A percentile compares a stretch with the other conserved stretches of the same genome.
Evolutionary conservation across 2,329 filamentous ascomycete genomes (phyloP).

Genomic region (Immersiporthe knoxdaviesiana): DNA sequence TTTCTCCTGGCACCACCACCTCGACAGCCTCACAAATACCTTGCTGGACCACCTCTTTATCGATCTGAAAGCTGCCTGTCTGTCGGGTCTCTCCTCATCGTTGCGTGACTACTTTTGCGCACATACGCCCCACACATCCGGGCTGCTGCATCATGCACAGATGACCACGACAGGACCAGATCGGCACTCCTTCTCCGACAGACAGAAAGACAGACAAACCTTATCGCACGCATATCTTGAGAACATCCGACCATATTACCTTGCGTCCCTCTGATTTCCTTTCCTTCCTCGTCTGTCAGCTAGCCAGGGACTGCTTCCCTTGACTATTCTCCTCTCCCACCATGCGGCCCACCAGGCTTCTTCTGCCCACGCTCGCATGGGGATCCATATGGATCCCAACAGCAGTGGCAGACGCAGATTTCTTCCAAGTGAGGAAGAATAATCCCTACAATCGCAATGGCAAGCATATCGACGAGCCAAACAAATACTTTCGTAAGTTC

Average conservation of each 20-base stretch:
- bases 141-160: not conserved
- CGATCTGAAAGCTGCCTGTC: not conserved
- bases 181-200: not conserved
- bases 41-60: not conserved
- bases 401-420: slow-evolving; percentile 30
- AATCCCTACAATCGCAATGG: slow-evolving; percentile 35
- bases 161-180: slow-evolving; percentile 1
- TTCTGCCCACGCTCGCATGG: slow-evolving; percentile 29
- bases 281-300: not conserved
- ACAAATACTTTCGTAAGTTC: slow-evolving; percentile 44
- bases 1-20: not conserved
- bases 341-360: slow-evolving; percentile 29
- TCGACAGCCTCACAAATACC: not conserved
- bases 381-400: slow-evolving; percentile 19
- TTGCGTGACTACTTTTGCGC: not conserved
- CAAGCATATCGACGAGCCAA: slow-evolving; percentile 9
- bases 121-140: slow-evolving; percentile 1
- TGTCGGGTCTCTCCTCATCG: not conserved
- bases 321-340: slow-evolving; percentile 8
- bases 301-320: no score
- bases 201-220: not conserved
- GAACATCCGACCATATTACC: not conserved
- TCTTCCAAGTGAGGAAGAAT: slow-evolving; percentile 32
- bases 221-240: not conserved
- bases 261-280: not conserved